Evolutionary conservation across 2,329 filamentous ascomycete species (phyloP).

Genomic region (Teratosphaeria viscida): DNA sequence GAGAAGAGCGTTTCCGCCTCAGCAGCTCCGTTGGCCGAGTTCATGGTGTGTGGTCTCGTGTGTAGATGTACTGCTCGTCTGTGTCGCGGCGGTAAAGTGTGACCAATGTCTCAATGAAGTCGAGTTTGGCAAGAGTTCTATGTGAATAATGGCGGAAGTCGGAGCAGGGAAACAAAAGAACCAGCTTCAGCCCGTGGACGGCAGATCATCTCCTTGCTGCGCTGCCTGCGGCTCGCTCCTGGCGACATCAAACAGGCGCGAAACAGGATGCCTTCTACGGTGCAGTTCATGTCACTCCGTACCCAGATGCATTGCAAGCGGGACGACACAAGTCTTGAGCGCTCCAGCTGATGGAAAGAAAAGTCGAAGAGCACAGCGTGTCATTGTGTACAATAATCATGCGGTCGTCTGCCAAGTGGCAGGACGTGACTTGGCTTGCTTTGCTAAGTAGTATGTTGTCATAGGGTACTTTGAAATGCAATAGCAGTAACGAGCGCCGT

Average conservation of each 20-base stretch:
- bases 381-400: too few relatives aligned
- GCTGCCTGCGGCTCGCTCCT: background rate
- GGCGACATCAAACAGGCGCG: background rate
- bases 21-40: conserved; percentile 6
- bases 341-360: background rate
- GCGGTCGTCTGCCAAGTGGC: too few relatives aligned
- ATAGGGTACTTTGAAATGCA: background rate
- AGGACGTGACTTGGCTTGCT: background rate
- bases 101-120: background rate
- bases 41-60: conserved; percentile 3
- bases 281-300: background rate
- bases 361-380: too few relatives aligned
- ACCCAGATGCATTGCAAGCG: background rate
- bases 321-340: background rate
- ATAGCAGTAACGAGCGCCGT: background rate
- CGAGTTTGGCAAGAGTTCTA: background rate
- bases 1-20: conserved; percentile 55
- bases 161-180: background rate
- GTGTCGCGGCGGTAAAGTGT: background rate
- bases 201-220: background rate
- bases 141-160: background rate
- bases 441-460: background rate
- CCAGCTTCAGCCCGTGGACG: background rate
- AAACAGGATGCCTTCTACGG: background rate
- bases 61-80: background rate